These are phyloP conservation scores for Chrysanthemum seticuspe DNA, from an alignment of 129 eudicot genomes.

Conservation along the genomic window DNA sequence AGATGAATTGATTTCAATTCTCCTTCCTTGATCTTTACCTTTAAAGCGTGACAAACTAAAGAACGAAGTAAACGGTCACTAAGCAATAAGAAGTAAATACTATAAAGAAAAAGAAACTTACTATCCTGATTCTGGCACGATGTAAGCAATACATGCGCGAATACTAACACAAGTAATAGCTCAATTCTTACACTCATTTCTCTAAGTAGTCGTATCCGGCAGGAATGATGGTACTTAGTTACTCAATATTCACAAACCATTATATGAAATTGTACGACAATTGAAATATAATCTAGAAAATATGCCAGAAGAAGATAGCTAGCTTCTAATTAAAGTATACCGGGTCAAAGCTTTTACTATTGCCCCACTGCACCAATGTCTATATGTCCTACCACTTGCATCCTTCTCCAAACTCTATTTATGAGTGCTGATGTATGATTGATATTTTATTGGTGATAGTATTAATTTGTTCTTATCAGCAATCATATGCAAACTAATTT, in stretches of 20 bases:
- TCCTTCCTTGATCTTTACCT: background rate
- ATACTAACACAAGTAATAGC: slow-evolving; percentile 30
- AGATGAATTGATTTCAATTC: background rate
- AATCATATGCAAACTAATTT: background rate
- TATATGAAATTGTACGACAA: slow-evolving; percentile 1
- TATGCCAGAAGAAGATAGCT: slow-evolving; percentile 16
- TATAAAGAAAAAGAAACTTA: slow-evolving; percentile 20
- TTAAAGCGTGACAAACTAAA: slow-evolving; percentile 8
- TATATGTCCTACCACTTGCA: slow-evolving; percentile 31
- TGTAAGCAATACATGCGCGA: slow-evolving; percentile 30
- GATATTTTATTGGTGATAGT: background rate
- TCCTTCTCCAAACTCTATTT: slow-evolving; percentile 29
- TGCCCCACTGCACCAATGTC: slow-evolving; percentile 22
- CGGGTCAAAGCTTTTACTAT: slow-evolving; percentile 26
- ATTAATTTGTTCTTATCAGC: slow-evolving; percentile 8
- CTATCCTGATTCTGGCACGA: slow-evolving; percentile 34
- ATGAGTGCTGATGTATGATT: slow-evolving; percentile 19
- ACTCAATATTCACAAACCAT: slow-evolving; percentile 19
- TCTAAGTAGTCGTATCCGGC: slow-evolving; percentile 10
- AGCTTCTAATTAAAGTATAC: slow-evolving; percentile 4
- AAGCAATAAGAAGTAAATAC: background rate
- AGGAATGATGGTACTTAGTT: slow-evolving; percentile 13
- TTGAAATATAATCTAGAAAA: slow-evolving; percentile 4
- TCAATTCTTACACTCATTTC: slow-evolving; percentile 26
- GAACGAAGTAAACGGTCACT: background rate